Base-by-base conservation (phyloP, 2,329 filamentous ascomycete genomes). In the Davidsoniella eucalypti region DNA sequence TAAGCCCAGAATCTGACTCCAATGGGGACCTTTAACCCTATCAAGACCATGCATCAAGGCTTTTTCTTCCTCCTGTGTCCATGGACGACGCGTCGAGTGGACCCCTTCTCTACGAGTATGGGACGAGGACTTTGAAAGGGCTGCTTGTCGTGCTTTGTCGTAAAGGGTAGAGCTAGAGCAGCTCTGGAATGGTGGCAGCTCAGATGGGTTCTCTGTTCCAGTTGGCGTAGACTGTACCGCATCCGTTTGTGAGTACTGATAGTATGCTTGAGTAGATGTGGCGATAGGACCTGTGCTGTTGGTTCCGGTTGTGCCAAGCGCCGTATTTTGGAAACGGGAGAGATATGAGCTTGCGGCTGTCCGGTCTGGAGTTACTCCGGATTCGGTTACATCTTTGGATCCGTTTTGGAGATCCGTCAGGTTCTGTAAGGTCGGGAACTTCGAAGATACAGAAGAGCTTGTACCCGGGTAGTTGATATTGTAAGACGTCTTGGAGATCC, bases 31-130 rank as follows among this genome's bases (percentile, higher is more conserved):
- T 61, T 88, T 87, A 44, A 94, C 87, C 61, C 83, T 78, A 59
- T 93, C 87, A 3, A 94, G 75, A 1, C 87, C 87, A 45, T 83
- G 78, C 82, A 94, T 90, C 16, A 94, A 70, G 0, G 87, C 87
- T 62, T 87, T 87, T 61, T 94, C 87, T 64, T 94, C 87, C 55
- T 92, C 85, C 3, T 83, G 80, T 0, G 82, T 86, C 87, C 87
- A 94, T 0, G 87, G 86, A 25, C 87, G 76, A 29, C 87, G 75
- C 2, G 75, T 77, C 1, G 74, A 78, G 55, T 76, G 73, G 2
- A 73, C 62, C 1, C 75, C 75, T 58, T 78, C 75, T 40, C 74
- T 64, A 25, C 75, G 63, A 2, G 72, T 69, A 49, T 76, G 73
- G 2, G 70, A 69, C 1, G 72, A 70, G 0, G 71, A 72, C 56